These are phyloP conservation scores for Fraxinus floribunda DNA, from an alignment of 305 asterid genomes.

Conservation along the genomic window DNA sequence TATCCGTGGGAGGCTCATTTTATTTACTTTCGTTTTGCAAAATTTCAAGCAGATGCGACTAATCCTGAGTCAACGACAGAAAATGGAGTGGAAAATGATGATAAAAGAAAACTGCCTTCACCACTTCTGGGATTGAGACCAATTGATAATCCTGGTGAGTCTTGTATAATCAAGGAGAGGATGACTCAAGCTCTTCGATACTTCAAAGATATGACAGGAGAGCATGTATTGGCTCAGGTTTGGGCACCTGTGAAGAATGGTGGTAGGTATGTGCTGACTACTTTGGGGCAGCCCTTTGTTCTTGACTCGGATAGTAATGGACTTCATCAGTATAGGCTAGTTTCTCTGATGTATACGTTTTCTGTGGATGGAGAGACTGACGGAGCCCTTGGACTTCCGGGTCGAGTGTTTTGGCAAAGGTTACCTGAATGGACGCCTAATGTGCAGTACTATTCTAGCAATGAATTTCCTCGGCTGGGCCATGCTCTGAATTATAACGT, in stretches of 20 bases:
- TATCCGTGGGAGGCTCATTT: neutral
- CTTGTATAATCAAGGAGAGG: conserved; percentile 78
- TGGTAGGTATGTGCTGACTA: conserved; percentile 68
- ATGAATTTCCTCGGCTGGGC: conserved; percentile 72
- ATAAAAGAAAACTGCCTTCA: neutral
- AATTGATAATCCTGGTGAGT: conserved; percentile 49
- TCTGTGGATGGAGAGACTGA: conserved; percentile 67
- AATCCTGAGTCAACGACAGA: neutral
- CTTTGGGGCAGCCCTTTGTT: conserved; percentile 87
- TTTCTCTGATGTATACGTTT: conserved; percentile 65
- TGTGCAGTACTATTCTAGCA: conserved; percentile 84
- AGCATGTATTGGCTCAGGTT: conserved; percentile 81
- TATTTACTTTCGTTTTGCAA: neutral
- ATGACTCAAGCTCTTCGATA: conserved; percentile 87
- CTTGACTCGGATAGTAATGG: conserved; percentile 74
- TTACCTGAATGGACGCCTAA: conserved; percentile 95
- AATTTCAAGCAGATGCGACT: conserved; percentile 35
- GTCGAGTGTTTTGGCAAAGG: conserved; percentile 78
- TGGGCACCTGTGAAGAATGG: conserved; percentile 90
- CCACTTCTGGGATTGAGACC: conserved; percentile 17
- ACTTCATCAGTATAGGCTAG: conserved; percentile 82
- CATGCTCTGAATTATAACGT: conserved; percentile 82
- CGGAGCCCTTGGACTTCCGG: conserved; percentile 78
- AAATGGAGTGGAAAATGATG: neutral
- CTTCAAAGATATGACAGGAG: conserved; percentile 75